These are phyloP conservation scores for Penicillium longicatenatum DNA, from an alignment of 495 filamentous ascomycete genomes.

Conservation along the genomic window DNA sequence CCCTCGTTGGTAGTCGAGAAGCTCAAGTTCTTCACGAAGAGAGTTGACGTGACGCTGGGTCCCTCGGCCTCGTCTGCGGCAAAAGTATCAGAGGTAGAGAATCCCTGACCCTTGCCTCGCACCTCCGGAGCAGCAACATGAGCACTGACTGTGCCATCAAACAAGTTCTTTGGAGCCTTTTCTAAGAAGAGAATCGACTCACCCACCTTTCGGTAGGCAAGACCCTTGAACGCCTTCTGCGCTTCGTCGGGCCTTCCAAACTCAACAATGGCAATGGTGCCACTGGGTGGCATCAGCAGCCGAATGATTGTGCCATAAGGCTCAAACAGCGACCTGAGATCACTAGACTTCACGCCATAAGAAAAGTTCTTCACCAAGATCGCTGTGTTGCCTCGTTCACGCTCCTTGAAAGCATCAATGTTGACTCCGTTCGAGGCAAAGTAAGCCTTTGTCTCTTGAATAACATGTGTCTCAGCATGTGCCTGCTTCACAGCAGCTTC, in stretches of 20 bases:
- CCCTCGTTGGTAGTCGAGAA: constrained; percentile 81
- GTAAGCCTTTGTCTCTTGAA: constrained; percentile 93
- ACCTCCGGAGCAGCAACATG: constrained; percentile 31
- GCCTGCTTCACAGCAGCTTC: constrained; percentile 95
- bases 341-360: constrained; percentile 66
- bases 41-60: constrained; percentile 65
- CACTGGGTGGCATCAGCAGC: constrained; percentile 87
- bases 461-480: constrained; percentile 92
- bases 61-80: constrained; percentile 55
- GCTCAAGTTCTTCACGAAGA: constrained; percentile 91
- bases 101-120: constrained; percentile 47
- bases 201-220: constrained; percentile 88
- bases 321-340: constrained; percentile 54
- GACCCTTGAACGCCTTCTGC: constrained; percentile 73
- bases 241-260: constrained; percentile 77
- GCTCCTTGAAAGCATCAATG: constrained; percentile 82
- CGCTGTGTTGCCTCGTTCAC: constrained; percentile 78
- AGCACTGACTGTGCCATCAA: constrained; percentile 46
- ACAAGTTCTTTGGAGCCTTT: constrained; percentile 85
- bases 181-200: constrained; percentile 92
- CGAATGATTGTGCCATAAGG: constrained; percentile 66
- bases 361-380: constrained; percentile 96
- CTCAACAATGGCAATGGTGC: constrained; percentile 91
- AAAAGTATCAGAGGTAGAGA: constrained; percentile 59
- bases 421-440: constrained; percentile 86